These are phyloP conservation scores for Xylariomycetidae sp. DNA, from an alignment of 2,329 filamentous ascomycete species.

Conservation along the genomic window DNA sequence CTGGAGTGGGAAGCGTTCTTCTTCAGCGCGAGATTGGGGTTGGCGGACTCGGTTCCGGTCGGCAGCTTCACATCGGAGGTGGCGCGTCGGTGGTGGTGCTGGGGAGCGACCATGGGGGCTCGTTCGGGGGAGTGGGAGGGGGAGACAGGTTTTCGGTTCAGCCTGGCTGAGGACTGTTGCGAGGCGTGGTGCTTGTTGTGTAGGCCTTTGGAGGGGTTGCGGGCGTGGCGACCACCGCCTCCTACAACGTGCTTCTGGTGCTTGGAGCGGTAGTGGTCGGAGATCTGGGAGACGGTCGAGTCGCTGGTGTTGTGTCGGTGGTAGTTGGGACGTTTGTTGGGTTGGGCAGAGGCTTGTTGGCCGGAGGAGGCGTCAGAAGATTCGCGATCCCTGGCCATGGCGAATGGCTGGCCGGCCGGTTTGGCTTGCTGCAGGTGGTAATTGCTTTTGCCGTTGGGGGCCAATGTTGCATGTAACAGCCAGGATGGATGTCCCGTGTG, in stretches of 20 bases:
- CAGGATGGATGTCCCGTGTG: no score
- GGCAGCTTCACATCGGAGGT: constrained; percentile 46
- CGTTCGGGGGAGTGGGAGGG: constrained; percentile 38
- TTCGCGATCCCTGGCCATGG: constrained; percentile 34
- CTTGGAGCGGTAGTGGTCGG: constrained; percentile 28
- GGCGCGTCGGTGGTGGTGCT: constrained; percentile 38
- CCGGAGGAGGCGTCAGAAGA: constrained; percentile 39
- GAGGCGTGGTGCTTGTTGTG: constrained; percentile 35
- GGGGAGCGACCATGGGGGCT: constrained; percentile 24
- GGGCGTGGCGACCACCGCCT: constrained; percentile 41
- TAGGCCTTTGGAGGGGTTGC: constrained; percentile 47
- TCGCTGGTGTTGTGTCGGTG: constrained; percentile 30
- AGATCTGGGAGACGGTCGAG: constrained; percentile 30
- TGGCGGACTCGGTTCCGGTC: constrained; percentile 18
- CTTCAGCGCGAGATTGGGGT: constrained; percentile 29
- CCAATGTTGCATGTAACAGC: no score
- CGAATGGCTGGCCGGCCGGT: no score
- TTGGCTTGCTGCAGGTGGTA: constrained; percentile 4
- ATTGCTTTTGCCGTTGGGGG: neutral
- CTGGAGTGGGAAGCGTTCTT: constrained; percentile 50
- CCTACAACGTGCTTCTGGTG: constrained; percentile 39
- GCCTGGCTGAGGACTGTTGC: constrained; percentile 29
- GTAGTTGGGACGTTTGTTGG: constrained; percentile 44
- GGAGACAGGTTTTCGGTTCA: constrained; percentile 37
- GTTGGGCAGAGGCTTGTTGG: constrained; percentile 49